Base-by-base conservation (phyloP, 805 yeast species). In the Grigorovia jiainica region DNA sequence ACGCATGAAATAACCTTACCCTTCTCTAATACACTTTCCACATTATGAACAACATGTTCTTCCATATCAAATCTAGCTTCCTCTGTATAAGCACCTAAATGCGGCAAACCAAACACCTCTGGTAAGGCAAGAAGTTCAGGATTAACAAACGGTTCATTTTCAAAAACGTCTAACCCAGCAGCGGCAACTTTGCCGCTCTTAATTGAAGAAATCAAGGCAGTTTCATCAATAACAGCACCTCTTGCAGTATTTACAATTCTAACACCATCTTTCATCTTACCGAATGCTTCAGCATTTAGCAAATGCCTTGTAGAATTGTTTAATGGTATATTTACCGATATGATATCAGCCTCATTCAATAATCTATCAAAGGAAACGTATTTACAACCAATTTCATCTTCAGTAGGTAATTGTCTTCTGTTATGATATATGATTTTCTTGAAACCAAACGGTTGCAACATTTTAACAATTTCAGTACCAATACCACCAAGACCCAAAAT, bases 401-500 rank as follows among this genome's bases (percentile, higher is more conserved):
- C 89, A 1, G 75, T 64, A 5, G 71, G 42, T 47, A 87, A 66
- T 57, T 69, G 66, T 38, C 61, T 63, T 51, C 95, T 74, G 66
- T 86, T 87, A 63, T 86, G 73, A 63, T 87, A 87, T 30, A 81
- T 61, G 48, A 82, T 75, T 53, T 75, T 78, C 29, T 61, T 65
- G 61, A 86, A 84, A 2, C 92, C 95, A 61, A 87, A 86, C 7
- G 90, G 89, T 49, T 65, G 62, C 47, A 84, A 69, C 51, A 90
- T 73, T 49, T 78, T 76, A 41, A 86, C 71, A 40, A 87, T 78
- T 24, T 85, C 83, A 45, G 87, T 75, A 37, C 95, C 95, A 63
- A 87, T 86, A 29, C 95, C 95, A 27, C 95, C 95, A 75, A 87
- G 72, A n/a, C 95, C 95, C 40, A 82, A 66, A 42, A 87, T 78